A percentile compares a stretch with the other conserved stretches of the same genome.
Evolutionary conservation across 2,329 filamentous ascomycete species (phyloP).

Genomic region (Phoma sp.): DNA sequence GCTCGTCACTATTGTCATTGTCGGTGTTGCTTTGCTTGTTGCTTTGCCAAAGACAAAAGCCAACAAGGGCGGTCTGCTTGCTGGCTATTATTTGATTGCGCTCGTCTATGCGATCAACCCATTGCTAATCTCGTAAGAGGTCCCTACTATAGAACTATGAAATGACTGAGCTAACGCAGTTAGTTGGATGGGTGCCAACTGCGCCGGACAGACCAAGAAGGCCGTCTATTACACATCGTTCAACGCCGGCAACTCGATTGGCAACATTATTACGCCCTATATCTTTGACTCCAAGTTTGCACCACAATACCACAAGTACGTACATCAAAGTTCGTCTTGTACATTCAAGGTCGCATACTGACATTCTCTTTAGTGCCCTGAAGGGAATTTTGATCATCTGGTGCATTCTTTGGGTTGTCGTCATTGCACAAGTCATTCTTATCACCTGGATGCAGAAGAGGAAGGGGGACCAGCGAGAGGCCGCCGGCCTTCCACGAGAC

Average conservation of each 20-base stretch:
- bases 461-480: constrained; percentile 28
- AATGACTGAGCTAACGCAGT: too few species aligned
- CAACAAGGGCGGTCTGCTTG: constrained; percentile 57
- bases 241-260: constrained; percentile 66
- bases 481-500: constrained; percentile 26
- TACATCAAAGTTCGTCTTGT: not conserved
- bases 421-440: constrained; percentile 20
- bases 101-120: constrained; percentile 72
- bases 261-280: constrained; percentile 60
- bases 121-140: constrained; percentile 62
- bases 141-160: too few species aligned
- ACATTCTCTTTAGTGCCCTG: constrained; percentile 20
- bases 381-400: constrained; percentile 30
- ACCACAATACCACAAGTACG: constrained; percentile 28
- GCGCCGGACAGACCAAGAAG: constrained; percentile 71
- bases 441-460: constrained; percentile 31
- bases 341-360: not conserved
- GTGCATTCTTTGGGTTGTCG: constrained; percentile 30
- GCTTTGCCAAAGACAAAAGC: constrained; percentile 50
- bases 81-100: constrained; percentile 69
- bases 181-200: constrained; percentile 69
- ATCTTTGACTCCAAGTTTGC: constrained; percentile 30
- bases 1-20: constrained; percentile 61
- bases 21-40: constrained; percentile 64
- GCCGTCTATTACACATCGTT: constrained; percentile 68